These are phyloP conservation scores for Leptosphaerulina australis DNA, from an alignment of 2,329 filamentous ascomycete species.

Conservation along the genomic window DNA sequence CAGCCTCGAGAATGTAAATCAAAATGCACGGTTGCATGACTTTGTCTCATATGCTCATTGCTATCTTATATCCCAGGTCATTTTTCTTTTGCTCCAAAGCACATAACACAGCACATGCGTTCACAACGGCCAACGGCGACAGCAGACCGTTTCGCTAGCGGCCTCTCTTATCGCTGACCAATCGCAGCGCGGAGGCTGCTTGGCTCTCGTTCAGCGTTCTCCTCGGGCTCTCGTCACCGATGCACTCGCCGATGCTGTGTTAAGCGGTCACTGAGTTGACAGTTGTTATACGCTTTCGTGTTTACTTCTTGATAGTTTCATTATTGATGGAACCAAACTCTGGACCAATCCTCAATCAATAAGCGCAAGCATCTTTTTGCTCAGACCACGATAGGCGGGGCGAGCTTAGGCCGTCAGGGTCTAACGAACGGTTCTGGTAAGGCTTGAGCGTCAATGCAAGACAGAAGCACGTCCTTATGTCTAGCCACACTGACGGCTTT, in stretches of 20 bases:
- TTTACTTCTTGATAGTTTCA: not conserved
- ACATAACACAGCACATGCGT: not conserved
- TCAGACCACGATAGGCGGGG: not conserved
- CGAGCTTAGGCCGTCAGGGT: conserved; percentile 8
- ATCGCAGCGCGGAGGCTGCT: conserved; percentile 19
- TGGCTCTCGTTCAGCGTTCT: conserved; percentile 10
- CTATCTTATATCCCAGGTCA: not conserved
- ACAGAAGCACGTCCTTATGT: conserved; percentile 2
- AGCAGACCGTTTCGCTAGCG: conserved; percentile 9
- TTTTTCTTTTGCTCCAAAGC: not conserved
- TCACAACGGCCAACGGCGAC: conserved; percentile 9
- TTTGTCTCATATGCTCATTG: not conserved
- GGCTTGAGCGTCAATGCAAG: not conserved
- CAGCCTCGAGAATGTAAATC: not conserved
- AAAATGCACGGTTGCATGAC: not conserved
- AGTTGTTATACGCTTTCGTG: not conserved
- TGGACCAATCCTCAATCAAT: not conserved
- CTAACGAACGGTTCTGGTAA: conserved; percentile 5
- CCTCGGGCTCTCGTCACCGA: conserved; percentile 16
- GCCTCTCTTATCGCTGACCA: conserved; percentile 36
- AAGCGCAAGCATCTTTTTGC: no score
- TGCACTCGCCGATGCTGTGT: conserved; percentile 13
- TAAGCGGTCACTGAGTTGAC: conserved; percentile 6
- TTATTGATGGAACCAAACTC: not conserved
- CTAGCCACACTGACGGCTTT: conserved; percentile 3